phyloP scores from a whole-genome alignment of 2,329 filamentous ascomycete genomes.

The Alternaria burnsii region DNA sequence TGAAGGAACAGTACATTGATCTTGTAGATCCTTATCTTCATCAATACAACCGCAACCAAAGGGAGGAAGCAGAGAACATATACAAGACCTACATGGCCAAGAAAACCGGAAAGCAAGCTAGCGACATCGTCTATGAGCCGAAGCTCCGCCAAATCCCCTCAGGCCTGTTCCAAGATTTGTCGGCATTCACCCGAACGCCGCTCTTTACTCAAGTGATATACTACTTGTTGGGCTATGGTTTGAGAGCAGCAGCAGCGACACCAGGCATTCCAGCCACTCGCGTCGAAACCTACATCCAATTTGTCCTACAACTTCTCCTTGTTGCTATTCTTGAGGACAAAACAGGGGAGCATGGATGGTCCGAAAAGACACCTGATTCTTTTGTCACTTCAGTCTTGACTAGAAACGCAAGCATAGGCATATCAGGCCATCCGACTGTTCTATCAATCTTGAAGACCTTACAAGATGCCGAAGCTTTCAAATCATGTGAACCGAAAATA shows the following conservation, averaged over 20 bases:
- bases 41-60: slow-evolving; percentile 95
- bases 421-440: slow-evolving; percentile 54
- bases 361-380: slow-evolving; percentile 62
- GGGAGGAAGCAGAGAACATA: slow-evolving; percentile 90
- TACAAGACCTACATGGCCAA: slow-evolving; percentile 89
- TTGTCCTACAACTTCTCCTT: slow-evolving; percentile 86
- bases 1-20: slow-evolving; percentile 85
- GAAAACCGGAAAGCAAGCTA: slow-evolving; percentile 79
- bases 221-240: slow-evolving; percentile 83
- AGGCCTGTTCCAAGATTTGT: slow-evolving; percentile 78
- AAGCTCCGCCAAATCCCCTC: slow-evolving; percentile 77
- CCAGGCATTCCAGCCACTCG: slow-evolving; percentile 81
- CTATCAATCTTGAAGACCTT: slow-evolving; percentile 63
- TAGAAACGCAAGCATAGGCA: slow-evolving; percentile 61
- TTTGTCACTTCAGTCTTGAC: slow-evolving; percentile 78
- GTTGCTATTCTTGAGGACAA: slow-evolving; percentile 87
- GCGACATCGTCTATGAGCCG: slow-evolving; percentile 92
- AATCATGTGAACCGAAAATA: slow-evolving; percentile 85
- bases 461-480: slow-evolving; percentile 75
- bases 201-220: slow-evolving; percentile 92
- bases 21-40: slow-evolving; percentile 95
- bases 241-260: slow-evolving; percentile 73
- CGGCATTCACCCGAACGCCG: slow-evolving; percentile 81
- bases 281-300: slow-evolving; percentile 89
- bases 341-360: slow-evolving; percentile 54